These are phyloP conservation scores for Bruguiera hainesii DNA, from an alignment of 441 rosid species.

Conservation along the genomic window DNA sequence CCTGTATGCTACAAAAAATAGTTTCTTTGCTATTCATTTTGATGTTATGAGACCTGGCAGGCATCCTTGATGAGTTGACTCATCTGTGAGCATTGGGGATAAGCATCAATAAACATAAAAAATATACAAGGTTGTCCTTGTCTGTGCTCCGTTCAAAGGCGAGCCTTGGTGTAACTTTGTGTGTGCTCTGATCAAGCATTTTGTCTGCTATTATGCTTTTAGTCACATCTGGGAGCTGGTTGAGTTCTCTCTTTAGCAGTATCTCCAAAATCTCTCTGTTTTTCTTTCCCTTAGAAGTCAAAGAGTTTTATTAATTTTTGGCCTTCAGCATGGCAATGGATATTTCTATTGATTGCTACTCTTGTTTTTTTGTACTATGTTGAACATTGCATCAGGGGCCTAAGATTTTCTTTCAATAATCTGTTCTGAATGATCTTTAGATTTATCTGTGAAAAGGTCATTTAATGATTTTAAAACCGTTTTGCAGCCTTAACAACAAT, in stretches of 20 bases:
- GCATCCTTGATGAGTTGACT: too few species aligned
- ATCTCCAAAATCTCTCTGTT: too few species aligned
- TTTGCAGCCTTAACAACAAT: conserved; percentile 41
- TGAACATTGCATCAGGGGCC: neutral
- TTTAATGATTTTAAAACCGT: neutral
- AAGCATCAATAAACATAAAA: too few species aligned
- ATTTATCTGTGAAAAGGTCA: conserved; percentile 3
- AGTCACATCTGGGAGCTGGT: neutral
- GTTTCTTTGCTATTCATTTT: neutral
- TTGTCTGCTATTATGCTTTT: neutral
- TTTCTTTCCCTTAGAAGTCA: neutral
- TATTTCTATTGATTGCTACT: neutral
- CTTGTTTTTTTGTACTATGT: neutral
- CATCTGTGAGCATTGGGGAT: too few species aligned
- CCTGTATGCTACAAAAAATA: neutral
- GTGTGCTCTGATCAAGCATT: neutral
- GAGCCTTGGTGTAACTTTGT: too few species aligned
- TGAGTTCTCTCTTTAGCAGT: too few species aligned
- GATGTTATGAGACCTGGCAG: too few species aligned
- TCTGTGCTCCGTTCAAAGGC: too few species aligned
- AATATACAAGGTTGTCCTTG: too few species aligned
- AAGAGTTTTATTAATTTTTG: neutral
- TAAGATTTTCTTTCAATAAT: neutral
- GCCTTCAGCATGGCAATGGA: neutral
- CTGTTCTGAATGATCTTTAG: neutral